Evolutionary conservation across 2,329 filamentous ascomycete genomes (phyloP).

Genomic region (Fusarium napiforme): DNA sequence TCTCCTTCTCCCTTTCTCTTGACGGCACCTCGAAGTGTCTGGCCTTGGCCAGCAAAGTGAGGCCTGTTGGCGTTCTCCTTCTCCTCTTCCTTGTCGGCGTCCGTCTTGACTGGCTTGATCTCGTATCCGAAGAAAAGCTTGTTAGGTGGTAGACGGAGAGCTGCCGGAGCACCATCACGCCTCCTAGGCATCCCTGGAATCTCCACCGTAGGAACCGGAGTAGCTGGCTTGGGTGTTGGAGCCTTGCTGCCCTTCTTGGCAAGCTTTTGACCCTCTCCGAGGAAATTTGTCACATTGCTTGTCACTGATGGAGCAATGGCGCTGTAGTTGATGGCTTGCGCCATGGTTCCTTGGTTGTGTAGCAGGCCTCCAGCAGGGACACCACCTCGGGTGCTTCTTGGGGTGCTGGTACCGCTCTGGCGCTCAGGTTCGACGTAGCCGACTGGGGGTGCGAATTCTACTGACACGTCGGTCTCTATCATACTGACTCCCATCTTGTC

Average conservation of each 20-base stretch:
- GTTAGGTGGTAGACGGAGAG: constrained; percentile 83
- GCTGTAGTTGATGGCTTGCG: constrained; percentile 95
- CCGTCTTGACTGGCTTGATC: constrained; percentile 86
- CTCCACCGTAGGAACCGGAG: constrained; percentile 66
- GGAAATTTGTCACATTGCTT: constrained; percentile 80
- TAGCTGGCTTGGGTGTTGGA: constrained; percentile 71
- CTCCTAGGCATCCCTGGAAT: constrained; percentile 49
- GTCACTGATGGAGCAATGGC: constrained; percentile 84
- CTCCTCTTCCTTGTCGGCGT: constrained; percentile 75
- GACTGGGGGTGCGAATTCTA: constrained; percentile 93
- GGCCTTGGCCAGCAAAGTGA: constrained; percentile 86
- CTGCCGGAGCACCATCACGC: constrained; percentile 82
- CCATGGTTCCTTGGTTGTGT: constrained; percentile 92
- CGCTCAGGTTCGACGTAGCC: constrained; percentile 91
- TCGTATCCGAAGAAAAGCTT: constrained; percentile 98
- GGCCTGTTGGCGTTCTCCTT: constrained; percentile 72
- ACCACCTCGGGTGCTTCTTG: constrained; percentile 72
- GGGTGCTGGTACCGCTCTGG: constrained; percentile 85
- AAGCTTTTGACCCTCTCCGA: constrained; percentile 83
- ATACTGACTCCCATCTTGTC: constrained; percentile 90
- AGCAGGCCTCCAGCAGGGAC: constrained; percentile 78
- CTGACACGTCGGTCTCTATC: constrained; percentile 94
- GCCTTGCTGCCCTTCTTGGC: constrained; percentile 83
- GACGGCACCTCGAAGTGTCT: constrained; percentile 75
- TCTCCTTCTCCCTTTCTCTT: constrained; percentile 75